A percentile compares a stretch with the other conserved stretches of the same genome.
Conservation (phyloP, 2,329 filamentous ascomycete species). For the Fusarium anthophilum region DNA sequence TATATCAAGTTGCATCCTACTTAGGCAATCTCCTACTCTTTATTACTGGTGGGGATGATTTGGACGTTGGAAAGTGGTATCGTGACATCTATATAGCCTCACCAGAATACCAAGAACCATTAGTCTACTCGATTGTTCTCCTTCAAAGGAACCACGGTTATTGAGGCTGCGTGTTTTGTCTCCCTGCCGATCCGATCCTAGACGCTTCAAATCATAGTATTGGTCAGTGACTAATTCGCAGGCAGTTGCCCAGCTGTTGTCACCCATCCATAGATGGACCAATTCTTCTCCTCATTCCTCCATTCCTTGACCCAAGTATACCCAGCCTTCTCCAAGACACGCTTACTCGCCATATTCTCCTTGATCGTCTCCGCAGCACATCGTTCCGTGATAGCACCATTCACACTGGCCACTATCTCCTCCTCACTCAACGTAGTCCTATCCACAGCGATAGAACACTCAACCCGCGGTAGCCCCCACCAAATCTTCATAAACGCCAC, state of each 20-base stretch:
- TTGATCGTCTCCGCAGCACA: conserved; percentile 2
- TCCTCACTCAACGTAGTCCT: neutral
- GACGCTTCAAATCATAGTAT: neutral
- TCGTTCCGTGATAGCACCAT: neutral
- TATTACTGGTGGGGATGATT: rapidly evolving
- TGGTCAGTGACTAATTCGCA: neutral
- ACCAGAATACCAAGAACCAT: rapidly evolving
- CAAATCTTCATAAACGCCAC: neutral
- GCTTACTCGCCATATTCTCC: neutral
- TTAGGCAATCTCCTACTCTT: rapidly evolving
- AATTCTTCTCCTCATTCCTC: conserved; percentile 8
- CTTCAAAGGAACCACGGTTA: rapidly evolving
- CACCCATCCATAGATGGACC: conserved; percentile 9
- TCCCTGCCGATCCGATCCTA: rapidly evolving
- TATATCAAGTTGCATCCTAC: neutral
- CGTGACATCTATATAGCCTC: neutral
- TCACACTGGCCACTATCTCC: neutral
- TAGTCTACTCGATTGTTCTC: neutral
- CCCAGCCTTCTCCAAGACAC: neutral
- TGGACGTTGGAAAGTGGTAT: neutral
- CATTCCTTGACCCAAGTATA: neutral
- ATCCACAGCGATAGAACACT: neutral
- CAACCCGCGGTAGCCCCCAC: neutral
- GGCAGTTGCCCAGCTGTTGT: neutral
- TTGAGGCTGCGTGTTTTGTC: rapidly evolving